These are phyloP conservation scores for Daldinia decipiens DNA, from an alignment of 495 filamentous ascomycete genomes.

Conservation along the genomic window DNA sequence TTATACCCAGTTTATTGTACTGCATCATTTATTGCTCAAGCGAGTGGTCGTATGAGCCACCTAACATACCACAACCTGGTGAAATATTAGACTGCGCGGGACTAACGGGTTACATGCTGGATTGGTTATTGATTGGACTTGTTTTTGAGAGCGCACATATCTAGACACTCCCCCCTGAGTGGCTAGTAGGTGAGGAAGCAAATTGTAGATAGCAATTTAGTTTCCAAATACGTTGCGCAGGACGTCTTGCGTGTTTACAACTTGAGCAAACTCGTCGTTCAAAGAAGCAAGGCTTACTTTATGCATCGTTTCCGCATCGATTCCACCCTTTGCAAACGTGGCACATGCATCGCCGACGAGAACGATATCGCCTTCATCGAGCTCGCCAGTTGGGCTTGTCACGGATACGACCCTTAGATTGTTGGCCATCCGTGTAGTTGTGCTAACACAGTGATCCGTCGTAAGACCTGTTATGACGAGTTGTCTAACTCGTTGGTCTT, in stretches of 20 bases:
- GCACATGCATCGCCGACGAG: constrained; percentile 46
- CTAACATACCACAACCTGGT: too few species aligned
- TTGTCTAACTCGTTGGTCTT: constrained; percentile 50
- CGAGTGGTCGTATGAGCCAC: too few species aligned
- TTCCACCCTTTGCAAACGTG: constrained; percentile 56
- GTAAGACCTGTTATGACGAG: constrained; percentile 56
- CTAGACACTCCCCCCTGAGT: neutral
- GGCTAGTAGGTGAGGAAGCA: neutral
- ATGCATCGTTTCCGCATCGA: constrained; percentile 61
- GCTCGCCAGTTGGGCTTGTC: constrained; percentile 40
- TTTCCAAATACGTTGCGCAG: neutral
- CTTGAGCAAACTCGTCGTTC: constrained; percentile 39
- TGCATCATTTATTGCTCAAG: too few species aligned
- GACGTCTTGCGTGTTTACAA: neutral
- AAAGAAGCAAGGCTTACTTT: constrained; percentile 58
- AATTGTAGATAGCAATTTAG: neutral
- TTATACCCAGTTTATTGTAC: neutral
- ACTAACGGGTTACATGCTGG: too few species aligned
- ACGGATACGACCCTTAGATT: constrained; percentile 58
- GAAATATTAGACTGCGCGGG: too few species aligned
- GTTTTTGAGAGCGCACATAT: neutral
- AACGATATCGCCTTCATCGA: constrained; percentile 54
- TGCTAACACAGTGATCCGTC: constrained; percentile 64
- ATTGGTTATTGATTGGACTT: too few species aligned
- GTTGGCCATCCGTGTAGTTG: constrained; percentile 60